Percentiles rank a stretch among this genome's conserved stretches.
phyloP scores from a whole-genome alignment of 2,329 filamentous ascomycete genomes.

The Huntiella decipiens region DNA sequence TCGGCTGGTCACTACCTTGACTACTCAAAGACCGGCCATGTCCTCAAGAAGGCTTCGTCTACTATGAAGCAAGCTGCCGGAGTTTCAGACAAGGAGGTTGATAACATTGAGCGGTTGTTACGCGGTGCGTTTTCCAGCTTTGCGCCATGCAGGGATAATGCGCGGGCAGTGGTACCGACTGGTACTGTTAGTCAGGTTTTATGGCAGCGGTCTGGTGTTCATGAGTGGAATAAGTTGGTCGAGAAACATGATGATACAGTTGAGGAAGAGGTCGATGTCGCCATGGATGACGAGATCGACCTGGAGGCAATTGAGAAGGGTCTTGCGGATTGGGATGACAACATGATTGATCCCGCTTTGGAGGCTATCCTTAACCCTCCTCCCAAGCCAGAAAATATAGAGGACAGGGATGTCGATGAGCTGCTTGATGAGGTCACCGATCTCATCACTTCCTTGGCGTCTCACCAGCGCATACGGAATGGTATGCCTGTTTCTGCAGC shows the following conservation, averaged over 20 bases:
- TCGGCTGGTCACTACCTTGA: slow-evolving; percentile 52
- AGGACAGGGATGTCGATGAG: slow-evolving; percentile 50
- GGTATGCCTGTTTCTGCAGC: slow-evolving; percentile 40
- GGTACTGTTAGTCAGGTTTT: slow-evolving; percentile 50
- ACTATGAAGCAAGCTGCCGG: slow-evolving; percentile 43
- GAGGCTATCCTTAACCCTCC: slow-evolving; percentile 33
- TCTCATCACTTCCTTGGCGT: slow-evolving; percentile 56
- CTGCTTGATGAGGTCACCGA: slow-evolving; percentile 56
- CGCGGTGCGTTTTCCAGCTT: slow-evolving; percentile 64
- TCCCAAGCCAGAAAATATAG: slow-evolving; percentile 27
- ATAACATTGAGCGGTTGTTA: slow-evolving; percentile 55
- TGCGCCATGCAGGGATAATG: slow-evolving; percentile 56
- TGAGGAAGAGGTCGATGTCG: slow-evolving; percentile 19
- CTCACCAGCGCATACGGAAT: slow-evolving; percentile 63
- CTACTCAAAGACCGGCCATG: slow-evolving; percentile 33
- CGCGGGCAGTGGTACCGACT: slow-evolving; percentile 49
- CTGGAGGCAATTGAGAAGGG: slow-evolving; percentile 33
- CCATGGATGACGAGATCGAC: slow-evolving; percentile 25
- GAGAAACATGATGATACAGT: slow-evolving; percentile 25
- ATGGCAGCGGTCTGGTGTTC: slow-evolving; percentile 55
- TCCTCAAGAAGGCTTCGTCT: slow-evolving; percentile 27
- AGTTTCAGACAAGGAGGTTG: slow-evolving; percentile 31
- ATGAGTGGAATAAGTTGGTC: slow-evolving; percentile 44
- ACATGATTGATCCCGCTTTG: slow-evolving; percentile 36
- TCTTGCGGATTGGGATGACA: slow-evolving; percentile 40